These are phyloP conservation scores for Earliella scabrosa DNA, from an alignment of 1,284 basidiomycete genomes.

Conservation along the genomic window DNA sequence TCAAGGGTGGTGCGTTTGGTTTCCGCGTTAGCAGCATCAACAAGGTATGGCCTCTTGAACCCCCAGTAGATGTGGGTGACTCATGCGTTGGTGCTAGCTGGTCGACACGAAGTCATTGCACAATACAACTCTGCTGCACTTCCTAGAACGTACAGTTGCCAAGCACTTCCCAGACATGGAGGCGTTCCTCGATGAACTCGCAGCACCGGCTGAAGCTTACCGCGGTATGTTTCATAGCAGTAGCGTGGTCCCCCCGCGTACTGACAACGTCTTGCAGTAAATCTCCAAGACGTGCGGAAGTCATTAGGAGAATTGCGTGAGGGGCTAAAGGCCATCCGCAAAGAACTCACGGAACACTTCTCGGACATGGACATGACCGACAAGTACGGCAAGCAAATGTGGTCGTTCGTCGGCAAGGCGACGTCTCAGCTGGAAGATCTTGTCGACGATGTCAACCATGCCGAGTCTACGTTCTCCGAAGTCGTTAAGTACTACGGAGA, in stretches of 20 bases:
- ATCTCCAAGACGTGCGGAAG: constrained; percentile 78
- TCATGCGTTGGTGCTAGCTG: no score
- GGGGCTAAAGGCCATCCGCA: constrained; percentile 77
- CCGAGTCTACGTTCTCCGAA: constrained; percentile 80
- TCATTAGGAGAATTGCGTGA: constrained; percentile 75
- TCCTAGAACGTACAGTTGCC: constrained; percentile 88
- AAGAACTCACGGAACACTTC: constrained; percentile 83
- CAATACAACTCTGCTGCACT: constrained; percentile 93
- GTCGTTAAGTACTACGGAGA: constrained; percentile 91
- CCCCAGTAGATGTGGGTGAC: no score
- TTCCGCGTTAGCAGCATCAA: constrained; percentile 99
- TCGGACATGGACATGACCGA: constrained; percentile 72
- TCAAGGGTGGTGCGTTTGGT: constrained; percentile 97
- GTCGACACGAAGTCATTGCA: constrained; percentile 98
- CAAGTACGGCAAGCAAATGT: constrained; percentile 88
- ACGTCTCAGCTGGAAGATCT: constrained; percentile 79
- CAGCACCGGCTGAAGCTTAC: constrained; percentile 91
- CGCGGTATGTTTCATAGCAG: constrained; percentile 53
- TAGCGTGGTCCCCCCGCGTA: not conserved
- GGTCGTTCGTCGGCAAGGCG: constrained; percentile 81
- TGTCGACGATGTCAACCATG: constrained; percentile 83
- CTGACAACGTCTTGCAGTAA: constrained; percentile 51
- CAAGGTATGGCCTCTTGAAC: no score
- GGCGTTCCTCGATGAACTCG: constrained; percentile 87
- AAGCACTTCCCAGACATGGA: constrained; percentile 91